Evolutionary conservation across 139 green algal species (phyloP).

Genomic region (Edaphochlamys debaryana): DNA sequence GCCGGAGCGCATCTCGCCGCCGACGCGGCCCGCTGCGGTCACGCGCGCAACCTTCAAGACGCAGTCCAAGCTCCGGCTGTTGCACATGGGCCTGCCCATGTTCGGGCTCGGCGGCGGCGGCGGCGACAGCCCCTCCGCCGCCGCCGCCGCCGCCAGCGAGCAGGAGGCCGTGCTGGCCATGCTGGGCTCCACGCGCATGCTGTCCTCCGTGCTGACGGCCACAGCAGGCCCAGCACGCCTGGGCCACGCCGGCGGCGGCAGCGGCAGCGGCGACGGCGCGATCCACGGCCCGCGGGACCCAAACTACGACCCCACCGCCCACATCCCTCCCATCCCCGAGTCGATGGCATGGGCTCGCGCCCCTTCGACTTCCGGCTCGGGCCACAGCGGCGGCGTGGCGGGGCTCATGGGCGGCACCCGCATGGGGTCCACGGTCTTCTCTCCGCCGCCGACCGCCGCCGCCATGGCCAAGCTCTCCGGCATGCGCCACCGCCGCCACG

Average conservation of each 20-base stretch:
- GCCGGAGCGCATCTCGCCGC: neutral
- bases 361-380: no score
- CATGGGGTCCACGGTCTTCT: constrained; percentile 39
- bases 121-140: neutral
- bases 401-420: constrained; percentile 6
- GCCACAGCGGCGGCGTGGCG: neutral
- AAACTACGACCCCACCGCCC: neutral
- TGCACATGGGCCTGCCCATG: neutral
- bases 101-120: neutral
- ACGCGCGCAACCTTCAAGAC: constrained; percentile 1
- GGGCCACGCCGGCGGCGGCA: neutral
- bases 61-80: constrained; percentile 14
- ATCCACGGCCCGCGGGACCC: neutral
- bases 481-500: neutral
- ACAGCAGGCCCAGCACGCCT: neutral
- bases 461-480: neutral
- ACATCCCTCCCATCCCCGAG: constrained; percentile 12
- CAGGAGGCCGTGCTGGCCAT: constrained; percentile 19
- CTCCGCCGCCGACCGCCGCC: neutral
- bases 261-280: neutral
- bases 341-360: neutral
- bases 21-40: neutral
- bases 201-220: constrained; percentile 28
- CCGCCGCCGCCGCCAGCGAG: neutral
- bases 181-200: constrained; percentile 26